Conservation (phyloP, 306 rosid species). For the Fragaria ananassa region DNA sequence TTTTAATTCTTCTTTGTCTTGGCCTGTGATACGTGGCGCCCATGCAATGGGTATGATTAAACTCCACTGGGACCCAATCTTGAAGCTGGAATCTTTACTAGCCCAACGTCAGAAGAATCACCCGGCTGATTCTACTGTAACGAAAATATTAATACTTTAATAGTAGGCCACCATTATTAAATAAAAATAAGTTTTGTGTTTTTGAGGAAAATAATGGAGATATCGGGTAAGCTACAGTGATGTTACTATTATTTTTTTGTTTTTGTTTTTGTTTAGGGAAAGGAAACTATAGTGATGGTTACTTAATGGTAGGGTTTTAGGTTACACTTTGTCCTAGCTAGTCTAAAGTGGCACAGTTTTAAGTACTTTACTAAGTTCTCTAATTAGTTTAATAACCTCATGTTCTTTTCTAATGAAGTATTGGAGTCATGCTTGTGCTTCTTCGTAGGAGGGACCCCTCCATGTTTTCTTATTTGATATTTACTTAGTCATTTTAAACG, state of each 20-base stretch:
- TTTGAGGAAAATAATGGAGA: background rate
- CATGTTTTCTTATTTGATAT: background rate
- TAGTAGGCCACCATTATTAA: background rate
- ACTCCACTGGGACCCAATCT: conserved; percentile 18
- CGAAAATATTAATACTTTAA: background rate
- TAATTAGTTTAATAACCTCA: conserved; percentile 5
- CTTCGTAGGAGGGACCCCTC: conserved; percentile 28
- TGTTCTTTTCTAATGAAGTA: conserved; percentile 5
- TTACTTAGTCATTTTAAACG: too few species aligned
- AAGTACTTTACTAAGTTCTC: background rate
- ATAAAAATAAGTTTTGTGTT: background rate
- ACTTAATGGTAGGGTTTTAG: conserved; percentile 40
- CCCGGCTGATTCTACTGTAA: conserved; percentile 30
- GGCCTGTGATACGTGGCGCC: conserved; percentile 45
- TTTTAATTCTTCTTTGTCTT: conserved; percentile 12
- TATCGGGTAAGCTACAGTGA: conserved; percentile 26
- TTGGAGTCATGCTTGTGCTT: conserved; percentile 20
- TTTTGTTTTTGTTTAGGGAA: too few species aligned
- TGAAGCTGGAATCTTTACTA: conserved; percentile 40
- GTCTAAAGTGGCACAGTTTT: conserved; percentile 31
- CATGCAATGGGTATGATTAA: conserved; percentile 47
- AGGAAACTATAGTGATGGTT: conserved; percentile 21
- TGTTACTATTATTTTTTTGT: background rate
- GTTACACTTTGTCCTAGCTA: conserved; percentile 26
- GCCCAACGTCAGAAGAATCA: conserved; percentile 60